These are phyloP conservation scores for Fusarium sp. DNA, from an alignment of 2,329 filamentous ascomycete species.

Conservation along the genomic window DNA sequence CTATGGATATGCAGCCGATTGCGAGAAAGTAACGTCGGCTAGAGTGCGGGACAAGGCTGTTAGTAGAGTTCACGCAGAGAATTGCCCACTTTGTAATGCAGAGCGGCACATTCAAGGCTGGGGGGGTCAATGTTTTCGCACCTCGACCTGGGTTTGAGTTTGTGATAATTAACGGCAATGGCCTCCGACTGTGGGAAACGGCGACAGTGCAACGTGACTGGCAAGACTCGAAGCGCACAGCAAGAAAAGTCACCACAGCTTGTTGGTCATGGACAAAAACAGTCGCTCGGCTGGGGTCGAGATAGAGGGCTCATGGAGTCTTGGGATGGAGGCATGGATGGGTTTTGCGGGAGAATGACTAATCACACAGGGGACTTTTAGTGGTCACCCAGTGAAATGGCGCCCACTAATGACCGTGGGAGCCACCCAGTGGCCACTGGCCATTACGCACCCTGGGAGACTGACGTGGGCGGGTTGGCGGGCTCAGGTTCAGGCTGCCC, in stretches of 20 bases:
- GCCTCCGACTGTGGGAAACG: slow-evolving; percentile 25
- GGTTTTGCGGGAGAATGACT: slow-evolving; percentile 37
- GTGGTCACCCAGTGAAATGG: slow-evolving; percentile 28
- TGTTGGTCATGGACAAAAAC: slow-evolving; percentile 38
- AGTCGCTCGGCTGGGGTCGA: slow-evolving; percentile 35
- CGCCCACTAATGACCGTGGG: slow-evolving; percentile 14
- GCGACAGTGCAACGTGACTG: slow-evolving; percentile 23
- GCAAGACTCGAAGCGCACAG: slow-evolving; percentile 31
- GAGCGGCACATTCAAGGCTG: slow-evolving; percentile 26
- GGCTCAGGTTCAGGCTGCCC: neutral
- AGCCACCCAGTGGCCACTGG: slow-evolving; percentile 7
- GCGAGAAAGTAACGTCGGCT: slow-evolving; percentile 24
- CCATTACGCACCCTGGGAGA: slow-evolving; percentile 39
- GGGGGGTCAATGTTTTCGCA: slow-evolving; percentile 34
- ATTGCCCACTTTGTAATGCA: slow-evolving; percentile 34
- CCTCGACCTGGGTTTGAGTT: slow-evolving; percentile 19
- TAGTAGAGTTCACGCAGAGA: slow-evolving; percentile 35
- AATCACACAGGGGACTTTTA: slow-evolving; percentile 18
- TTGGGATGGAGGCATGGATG: slow-evolving; percentile 43
- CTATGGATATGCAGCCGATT: slow-evolving; percentile 1
- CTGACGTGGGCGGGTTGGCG: slow-evolving; percentile 31
- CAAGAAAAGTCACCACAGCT: slow-evolving; percentile 28
- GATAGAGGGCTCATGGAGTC: slow-evolving; percentile 45
- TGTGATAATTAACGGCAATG: slow-evolving; percentile 35
- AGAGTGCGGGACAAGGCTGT: slow-evolving; percentile 27